Evolutionary conservation across 768 basidiomycete genomes (phyloP), one percentile per base, ranked within the genome.

Genomic region (Leucosporidium yakuticum): DNA sequence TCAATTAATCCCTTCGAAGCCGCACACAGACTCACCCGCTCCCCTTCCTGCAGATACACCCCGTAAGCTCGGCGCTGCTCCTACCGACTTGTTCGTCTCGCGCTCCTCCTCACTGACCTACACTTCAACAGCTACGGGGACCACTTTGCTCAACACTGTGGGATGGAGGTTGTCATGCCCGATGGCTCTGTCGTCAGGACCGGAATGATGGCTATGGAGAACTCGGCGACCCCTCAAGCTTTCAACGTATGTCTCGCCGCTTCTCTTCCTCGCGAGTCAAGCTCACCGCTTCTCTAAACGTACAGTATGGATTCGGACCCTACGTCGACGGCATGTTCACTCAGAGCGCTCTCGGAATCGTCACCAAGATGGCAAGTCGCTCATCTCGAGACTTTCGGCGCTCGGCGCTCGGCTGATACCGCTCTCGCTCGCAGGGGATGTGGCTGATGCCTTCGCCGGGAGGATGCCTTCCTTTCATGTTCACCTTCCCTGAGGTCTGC

Each of bases 301-400:
- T 29, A 4, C 67, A 56, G 27, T 73, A 71, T 39, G 67, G 69
- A 0, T 74, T 57, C 36, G 69, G 70, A 1, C 73, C 73, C 1
- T 71, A 69, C 64, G 58, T 68, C 47, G 67, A 71, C 50, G 73
- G 73, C 21, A 65, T 74, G 21, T 74, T 71, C 58, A 74, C 73
- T 2, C 73, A 74, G 54, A 49, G 56, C 53, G 71, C 67, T 59
- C 63, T 47, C 6, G 65, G 53, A 6, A 61, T 66, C 59, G 66
- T 68, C 6, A 73, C 69, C 12, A 66, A 67, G 34, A 63, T 65
- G 57, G 72, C 66, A 23, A 64, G 34, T 15, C 6, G 39, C n/a
- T n/a, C 39, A 44, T 44, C 39, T 44, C 14, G 34, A n/a, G n/a
- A n/a, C n/a, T 44, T 15, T 3, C 39, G 14, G 39, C 39, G 14